A percentile compares a stretch with the other conserved stretches of the same genome.
These are phyloP conservation scores for Antrodiella citrinella DNA, from an alignment of 768 basidiomycete genomes.

Conservation along the genomic window DNA sequence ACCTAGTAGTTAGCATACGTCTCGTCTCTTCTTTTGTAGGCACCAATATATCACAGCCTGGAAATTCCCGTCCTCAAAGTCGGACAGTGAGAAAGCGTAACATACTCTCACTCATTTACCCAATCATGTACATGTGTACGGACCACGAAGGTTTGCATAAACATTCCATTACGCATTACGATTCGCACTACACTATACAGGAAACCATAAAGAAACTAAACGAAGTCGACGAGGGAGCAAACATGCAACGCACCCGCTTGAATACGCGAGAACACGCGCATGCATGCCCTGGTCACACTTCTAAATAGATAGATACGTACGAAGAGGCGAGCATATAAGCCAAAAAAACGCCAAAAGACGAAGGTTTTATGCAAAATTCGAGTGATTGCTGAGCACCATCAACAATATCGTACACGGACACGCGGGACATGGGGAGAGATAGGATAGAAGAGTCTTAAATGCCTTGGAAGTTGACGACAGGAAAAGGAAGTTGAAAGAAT, in stretches of 20 bases:
- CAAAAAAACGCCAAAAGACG: background rate
- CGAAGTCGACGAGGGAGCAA: background rate
- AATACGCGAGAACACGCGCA: background rate
- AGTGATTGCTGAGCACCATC: background rate
- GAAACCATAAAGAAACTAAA: conserved; percentile 1
- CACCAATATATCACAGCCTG: too few species aligned
- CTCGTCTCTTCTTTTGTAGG: too few species aligned
- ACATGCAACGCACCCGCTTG: background rate
- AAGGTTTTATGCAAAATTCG: background rate
- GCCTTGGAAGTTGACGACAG: background rate
- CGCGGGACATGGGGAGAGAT: background rate
- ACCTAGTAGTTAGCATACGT: background rate
- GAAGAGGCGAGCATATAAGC: background rate
- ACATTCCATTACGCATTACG: conserved; percentile 4
- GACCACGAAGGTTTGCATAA: background rate
- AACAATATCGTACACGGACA: background rate
- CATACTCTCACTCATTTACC: too few species aligned
- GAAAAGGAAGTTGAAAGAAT: background rate
- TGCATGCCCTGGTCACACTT: background rate
- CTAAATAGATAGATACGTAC: background rate
- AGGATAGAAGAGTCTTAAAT: background rate
- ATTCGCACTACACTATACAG: conserved; percentile 5
- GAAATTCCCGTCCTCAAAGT: too few species aligned
- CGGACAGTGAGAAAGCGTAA: too few species aligned
- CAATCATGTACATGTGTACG: too few species aligned